Percentiles rank a stretch among this genome's conserved stretches.
phyloP scores from a whole-genome alignment of 2,329 filamentous ascomycete species.

The Xylariaceae sp. region DNA sequence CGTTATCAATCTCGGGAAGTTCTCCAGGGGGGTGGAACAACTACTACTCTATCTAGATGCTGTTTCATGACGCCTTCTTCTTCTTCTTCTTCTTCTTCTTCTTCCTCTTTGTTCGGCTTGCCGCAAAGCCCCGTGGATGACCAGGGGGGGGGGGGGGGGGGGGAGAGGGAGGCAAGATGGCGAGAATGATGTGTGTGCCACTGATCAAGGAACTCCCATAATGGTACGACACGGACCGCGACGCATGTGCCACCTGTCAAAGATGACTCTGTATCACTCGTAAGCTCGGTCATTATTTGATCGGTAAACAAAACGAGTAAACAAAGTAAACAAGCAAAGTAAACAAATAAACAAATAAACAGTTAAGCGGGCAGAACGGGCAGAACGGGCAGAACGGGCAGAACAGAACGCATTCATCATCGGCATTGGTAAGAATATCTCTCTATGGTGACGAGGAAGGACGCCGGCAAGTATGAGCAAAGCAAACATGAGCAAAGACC shows the following conservation, averaged over 20 bases:
- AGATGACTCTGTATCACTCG: background rate
- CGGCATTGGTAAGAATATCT: no score
- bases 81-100: no score
- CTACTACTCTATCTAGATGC: background rate
- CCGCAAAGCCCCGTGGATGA: background rate
- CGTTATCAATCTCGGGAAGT: background rate
- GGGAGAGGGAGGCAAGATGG: no score
- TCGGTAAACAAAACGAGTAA: background rate
- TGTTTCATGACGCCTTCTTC: background rate
- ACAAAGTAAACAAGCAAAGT: no score
- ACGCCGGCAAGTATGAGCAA: no score
- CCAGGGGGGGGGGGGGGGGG: background rate
- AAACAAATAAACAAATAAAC: no score
- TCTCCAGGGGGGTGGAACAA: background rate
- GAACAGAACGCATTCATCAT: no score
- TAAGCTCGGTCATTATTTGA: background rate
- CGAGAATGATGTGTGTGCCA: conserved; percentile 3
- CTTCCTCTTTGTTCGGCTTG: background rate
- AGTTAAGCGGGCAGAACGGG: no score
- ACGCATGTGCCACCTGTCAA: conserved; percentile 8
- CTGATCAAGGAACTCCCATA: background rate
- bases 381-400: no score
- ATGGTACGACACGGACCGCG: background rate
- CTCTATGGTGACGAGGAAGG: no score
- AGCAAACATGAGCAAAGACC: no score